Evolutionary conservation across 495 filamentous ascomycete genomes (phyloP), one percentile per base, ranked within the genome.

Genomic region (Cairneyella variabilis): DNA sequence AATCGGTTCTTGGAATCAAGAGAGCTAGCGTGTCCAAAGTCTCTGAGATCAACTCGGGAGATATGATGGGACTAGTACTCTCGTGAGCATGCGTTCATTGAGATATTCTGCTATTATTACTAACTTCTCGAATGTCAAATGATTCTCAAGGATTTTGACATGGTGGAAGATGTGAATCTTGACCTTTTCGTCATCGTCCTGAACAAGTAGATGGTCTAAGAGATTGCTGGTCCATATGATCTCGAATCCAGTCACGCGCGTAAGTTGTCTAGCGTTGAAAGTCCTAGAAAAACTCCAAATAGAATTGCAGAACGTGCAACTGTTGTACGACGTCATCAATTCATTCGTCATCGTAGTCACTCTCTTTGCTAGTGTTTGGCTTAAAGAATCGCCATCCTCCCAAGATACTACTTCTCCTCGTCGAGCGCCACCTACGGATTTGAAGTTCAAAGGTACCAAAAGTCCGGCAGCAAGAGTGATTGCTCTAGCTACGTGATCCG

Each of bases 1-100:
- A 44, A 25, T 70, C 57, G 30, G 54, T 51, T 32, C 64, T 64
- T 7, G 74, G 75, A 20, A 77, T 53, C 4, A 77, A 64, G 2
- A 78, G 66, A 0, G 72, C 49, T 9, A 77, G 44, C 0, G 74
- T 74, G 17, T 52, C 52, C 1, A 78, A 58, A 2, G 75, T 78
- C 60, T 78, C 75, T 17, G 20, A 38, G 20, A 38, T 9, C 0
- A 38, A 38, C 7, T 38, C 36, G 8, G 36, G 14, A 12, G 36
- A 3, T 38, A 38, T 38, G 36, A 38, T 38, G 12, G 36, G 5
- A 38, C 36, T 38, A 12, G 14, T 38, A 12, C 36, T n/a, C 14
- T 14, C n/a, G 36, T 38, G 7, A 38, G 36, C 6, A 7, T 38
- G n/a, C 20, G 36, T n/a, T n/a, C 36, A 16, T 38, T 38, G 6